phyloP scores from a whole-genome alignment of 768 basidiomycete genomes.

The Rhodotorula paludigena region DNA sequence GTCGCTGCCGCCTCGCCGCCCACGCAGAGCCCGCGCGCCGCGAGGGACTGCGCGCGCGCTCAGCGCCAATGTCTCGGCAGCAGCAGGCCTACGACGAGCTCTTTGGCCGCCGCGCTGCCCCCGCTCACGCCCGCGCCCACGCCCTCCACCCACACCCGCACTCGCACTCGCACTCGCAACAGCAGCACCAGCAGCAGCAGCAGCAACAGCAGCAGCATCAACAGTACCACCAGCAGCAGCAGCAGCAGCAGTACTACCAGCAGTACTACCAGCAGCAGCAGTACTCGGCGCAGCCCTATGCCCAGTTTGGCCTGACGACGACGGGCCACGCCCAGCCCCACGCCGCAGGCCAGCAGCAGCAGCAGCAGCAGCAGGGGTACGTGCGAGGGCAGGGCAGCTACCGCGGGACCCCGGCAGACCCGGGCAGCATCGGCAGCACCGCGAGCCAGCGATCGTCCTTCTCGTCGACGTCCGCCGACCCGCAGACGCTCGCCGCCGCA shows the following conservation, averaged over 20 bases:
- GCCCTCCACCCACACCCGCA: neutral
- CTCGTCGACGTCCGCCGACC: too few relatives aligned
- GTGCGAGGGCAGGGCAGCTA: neutral
- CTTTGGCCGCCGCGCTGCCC: constrained; percentile 16
- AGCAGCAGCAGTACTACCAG: constrained; percentile 13
- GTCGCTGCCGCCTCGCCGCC: too few relatives aligned
- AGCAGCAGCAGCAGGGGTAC: too few relatives aligned
- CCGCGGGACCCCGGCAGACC: neutral
- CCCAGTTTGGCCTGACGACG: neutral
- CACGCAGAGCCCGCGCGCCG: too few relatives aligned
- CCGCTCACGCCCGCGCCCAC: neutral
- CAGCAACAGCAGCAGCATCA: neutral
- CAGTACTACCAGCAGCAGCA: constrained; percentile 12
- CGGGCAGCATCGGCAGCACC: neutral
- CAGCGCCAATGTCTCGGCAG: constrained; percentile 1
- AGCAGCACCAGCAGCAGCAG: constrained; percentile 9
- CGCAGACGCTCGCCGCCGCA: neutral
- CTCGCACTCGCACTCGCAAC: neutral
- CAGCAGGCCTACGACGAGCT: constrained; percentile 31
- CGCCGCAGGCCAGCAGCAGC: too few relatives aligned
- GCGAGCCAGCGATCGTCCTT: neutral
- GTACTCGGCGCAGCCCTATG: neutral
- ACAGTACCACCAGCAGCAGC: constrained; percentile 3
- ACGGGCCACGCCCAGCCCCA: neutral
- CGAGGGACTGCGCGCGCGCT: neutral